Conservation (phyloP, 495 filamentous ascomycete genomes). For the Aspergillus sclerotioniger region DNA sequence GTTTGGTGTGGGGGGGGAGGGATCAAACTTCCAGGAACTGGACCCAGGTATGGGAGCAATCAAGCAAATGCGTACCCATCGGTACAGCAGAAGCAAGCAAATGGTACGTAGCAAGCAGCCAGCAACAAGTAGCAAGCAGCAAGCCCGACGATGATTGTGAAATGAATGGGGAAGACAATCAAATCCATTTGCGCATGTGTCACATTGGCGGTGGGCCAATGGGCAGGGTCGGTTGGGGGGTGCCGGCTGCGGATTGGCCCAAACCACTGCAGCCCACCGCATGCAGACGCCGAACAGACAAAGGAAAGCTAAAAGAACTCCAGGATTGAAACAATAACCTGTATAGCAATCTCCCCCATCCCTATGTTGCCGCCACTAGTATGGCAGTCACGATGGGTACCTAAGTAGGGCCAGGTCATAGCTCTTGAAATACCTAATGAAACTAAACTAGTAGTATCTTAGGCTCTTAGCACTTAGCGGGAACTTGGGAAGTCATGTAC, state of each 20-base stretch:
- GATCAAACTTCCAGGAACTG: not conserved
- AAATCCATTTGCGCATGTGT: constrained; percentile 17
- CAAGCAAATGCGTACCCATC: too few relatives aligned
- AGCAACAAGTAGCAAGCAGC: not conserved
- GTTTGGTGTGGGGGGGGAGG: not conserved
- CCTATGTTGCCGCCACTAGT: too few relatives aligned
- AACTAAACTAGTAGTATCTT: too few relatives aligned
- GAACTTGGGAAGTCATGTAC: too few relatives aligned
- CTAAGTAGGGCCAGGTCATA: too few relatives aligned
- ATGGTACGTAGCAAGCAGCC: not conserved
- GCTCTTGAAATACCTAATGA: too few relatives aligned
- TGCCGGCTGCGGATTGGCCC: constrained; percentile 14
- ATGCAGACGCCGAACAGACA: constrained; percentile 34
- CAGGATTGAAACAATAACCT: constrained; percentile 18
- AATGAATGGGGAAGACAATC: not conserved
- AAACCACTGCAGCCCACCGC: constrained; percentile 35
- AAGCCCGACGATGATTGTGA: not conserved
- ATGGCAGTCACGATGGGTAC: too few relatives aligned
- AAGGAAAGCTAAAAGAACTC: constrained; percentile 23
- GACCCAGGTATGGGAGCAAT: too few relatives aligned
- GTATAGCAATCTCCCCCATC: not conserved
- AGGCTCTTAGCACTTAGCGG: too few relatives aligned
- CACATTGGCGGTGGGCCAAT: constrained; percentile 15
- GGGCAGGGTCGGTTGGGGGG: constrained; percentile 1
- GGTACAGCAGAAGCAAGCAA: not conserved